A percentile compares a stretch with the other conserved stretches of the same genome.
Evolutionary conservation across 345 rosid species (phyloP).

Genomic region (Gossypium mustelinum): DNA sequence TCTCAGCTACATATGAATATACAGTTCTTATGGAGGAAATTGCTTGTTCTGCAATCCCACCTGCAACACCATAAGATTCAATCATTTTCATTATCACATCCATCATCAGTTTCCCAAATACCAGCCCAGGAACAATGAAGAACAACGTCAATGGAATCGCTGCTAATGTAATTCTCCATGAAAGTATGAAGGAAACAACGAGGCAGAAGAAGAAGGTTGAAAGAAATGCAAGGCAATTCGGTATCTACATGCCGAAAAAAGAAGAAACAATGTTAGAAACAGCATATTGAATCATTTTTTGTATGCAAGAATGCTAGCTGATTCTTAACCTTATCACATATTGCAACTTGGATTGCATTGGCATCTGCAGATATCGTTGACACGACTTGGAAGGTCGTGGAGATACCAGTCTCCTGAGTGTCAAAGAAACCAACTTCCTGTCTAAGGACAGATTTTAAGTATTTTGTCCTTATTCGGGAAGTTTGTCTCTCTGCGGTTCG

Average conservation of each 20-base stretch:
- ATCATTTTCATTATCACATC: slow-evolving; percentile 53
- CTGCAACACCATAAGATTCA: slow-evolving; percentile 56
- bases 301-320: neutral
- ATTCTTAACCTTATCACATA: slow-evolving; percentile 51
- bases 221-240: slow-evolving; percentile 43
- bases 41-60: slow-evolving; percentile 67
- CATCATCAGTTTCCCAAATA: slow-evolving; percentile 65
- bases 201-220: slow-evolving; percentile 59
- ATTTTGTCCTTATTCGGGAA: slow-evolving; percentile 51
- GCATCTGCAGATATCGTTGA: slow-evolving; percentile 59
- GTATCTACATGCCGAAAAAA: slow-evolving; percentile 40
- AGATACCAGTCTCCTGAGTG: slow-evolving; percentile 56
- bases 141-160: slow-evolving; percentile 51
- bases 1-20: slow-evolving; percentile 58
- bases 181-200: slow-evolving; percentile 39
- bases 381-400: slow-evolving; percentile 57
- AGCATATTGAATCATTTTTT: neutral
- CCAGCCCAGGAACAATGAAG: slow-evolving; percentile 53
- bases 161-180: slow-evolving; percentile 58
- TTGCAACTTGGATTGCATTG: slow-evolving; percentile 61
- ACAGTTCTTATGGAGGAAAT: slow-evolving; percentile 61
- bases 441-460: slow-evolving; percentile 60
- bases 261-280: neutral
- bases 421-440: slow-evolving; percentile 68
- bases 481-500: slow-evolving; percentile 70